Conservation (phyloP, 768 basidiomycete species). For the Macrolepiota fuliginosa region DNA sequence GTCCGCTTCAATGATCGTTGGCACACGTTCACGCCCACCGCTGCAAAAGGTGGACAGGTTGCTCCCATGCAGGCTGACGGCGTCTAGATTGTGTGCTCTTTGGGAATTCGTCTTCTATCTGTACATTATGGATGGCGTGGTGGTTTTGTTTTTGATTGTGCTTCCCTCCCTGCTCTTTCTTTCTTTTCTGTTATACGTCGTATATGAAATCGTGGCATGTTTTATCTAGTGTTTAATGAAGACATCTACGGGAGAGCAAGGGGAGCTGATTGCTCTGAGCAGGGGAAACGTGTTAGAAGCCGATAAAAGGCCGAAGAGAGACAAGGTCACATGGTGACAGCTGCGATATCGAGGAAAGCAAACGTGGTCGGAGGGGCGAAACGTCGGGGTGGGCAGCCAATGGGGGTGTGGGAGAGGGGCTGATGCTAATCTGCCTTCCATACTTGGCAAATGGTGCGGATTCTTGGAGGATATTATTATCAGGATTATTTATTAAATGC, state of each 20-base stretch:
- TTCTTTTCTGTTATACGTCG: not conserved
- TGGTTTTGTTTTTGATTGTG: not conserved
- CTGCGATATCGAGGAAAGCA: not conserved
- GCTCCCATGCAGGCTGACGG: slow-evolving; percentile 63
- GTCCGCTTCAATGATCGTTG: slow-evolving; percentile 95
- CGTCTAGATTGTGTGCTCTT: slow-evolving; percentile 11
- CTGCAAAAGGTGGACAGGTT: slow-evolving; percentile 83
- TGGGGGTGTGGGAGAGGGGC: slow-evolving; percentile 4
- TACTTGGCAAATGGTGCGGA: slow-evolving; percentile 9
- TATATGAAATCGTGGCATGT: not conserved
- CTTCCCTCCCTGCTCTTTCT: not conserved
- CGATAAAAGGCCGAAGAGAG: not conserved
- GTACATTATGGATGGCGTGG: slow-evolving; percentile 5
- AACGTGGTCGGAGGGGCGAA: slow-evolving; percentile 6
- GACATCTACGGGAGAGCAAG: not conserved
- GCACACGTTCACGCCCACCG: slow-evolving; percentile 88
- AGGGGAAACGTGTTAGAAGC: not conserved
- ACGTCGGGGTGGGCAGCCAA: slow-evolving; percentile 9
- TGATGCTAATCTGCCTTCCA: slow-evolving; percentile 10
- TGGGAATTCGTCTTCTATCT: not conserved
- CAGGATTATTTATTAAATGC: slow-evolving; percentile 6
- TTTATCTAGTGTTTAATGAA: not conserved
- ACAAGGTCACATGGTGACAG: not conserved
- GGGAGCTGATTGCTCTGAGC: not conserved
- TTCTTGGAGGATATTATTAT: slow-evolving; percentile 13